Evolutionary conservation across 129 eudicot species (phyloP).

Genomic region (Helichrysum umbraculigerum): DNA sequence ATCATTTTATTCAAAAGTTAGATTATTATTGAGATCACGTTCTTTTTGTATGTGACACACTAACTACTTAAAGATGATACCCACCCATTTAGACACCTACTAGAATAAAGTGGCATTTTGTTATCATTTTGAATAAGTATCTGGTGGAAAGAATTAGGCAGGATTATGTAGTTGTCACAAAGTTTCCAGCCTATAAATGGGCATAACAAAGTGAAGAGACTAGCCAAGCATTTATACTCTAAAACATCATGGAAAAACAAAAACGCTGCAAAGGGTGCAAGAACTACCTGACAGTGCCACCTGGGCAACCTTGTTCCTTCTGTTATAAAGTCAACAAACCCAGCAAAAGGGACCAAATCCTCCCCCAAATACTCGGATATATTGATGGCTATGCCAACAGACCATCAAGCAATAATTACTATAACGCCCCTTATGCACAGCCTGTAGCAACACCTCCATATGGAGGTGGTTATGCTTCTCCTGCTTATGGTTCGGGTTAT

Average conservation of each 20-base stretch:
- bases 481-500: conserved; percentile 23
- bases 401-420: conserved; percentile 7
- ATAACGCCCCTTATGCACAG: conserved; percentile 11
- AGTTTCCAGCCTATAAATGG: conserved; percentile 30
- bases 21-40: no score
- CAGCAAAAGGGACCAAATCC: conserved; percentile 11
- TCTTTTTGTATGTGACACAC: neutral
- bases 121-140: neutral
- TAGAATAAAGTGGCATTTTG: neutral
- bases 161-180: neutral
- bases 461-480: conserved; percentile 14
- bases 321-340: conserved; percentile 34
- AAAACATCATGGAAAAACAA: conserved; percentile 35
- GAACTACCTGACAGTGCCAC: conserved; percentile 35
- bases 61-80: neutral
- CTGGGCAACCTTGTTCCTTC: conserved; percentile 51
- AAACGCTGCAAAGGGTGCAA: conserved; percentile 52
- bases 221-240: neutral
- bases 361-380: conserved; percentile 16
- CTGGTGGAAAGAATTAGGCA: neutral
- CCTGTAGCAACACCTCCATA: conserved; percentile 21
- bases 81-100: neutral
- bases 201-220: conserved; percentile 2
- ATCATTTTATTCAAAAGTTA: neutral
- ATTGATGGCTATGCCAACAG: conserved; percentile 28